phyloP scores from a whole-genome alignment of 805 yeast genomes.

The Wickerhamiella kurtzmanii region DNA sequence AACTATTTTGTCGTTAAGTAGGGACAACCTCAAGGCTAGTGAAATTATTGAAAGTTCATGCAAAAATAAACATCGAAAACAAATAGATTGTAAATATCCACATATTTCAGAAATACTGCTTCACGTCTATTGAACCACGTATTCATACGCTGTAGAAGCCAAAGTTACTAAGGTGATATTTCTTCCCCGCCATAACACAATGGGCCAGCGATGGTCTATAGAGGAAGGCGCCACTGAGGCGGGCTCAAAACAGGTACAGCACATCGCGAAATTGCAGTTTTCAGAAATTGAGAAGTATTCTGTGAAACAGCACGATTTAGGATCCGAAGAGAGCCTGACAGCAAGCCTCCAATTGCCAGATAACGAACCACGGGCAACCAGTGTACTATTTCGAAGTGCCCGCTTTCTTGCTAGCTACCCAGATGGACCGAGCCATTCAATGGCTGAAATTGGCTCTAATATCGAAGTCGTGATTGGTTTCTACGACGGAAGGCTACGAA shows the following conservation, averaged over 20 bases:
- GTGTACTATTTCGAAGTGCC: not conserved
- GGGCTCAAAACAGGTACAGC: not conserved
- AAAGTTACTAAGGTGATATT: not conserved
- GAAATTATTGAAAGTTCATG: no score
- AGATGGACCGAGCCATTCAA: not conserved
- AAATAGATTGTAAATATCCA: no score
- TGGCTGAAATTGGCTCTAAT: not conserved
- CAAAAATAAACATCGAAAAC: no score
- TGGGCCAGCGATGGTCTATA: not conserved
- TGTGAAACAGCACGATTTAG: not conserved
- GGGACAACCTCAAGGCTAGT: no score
- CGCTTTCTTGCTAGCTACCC: not conserved
- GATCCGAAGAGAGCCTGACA: not conserved
- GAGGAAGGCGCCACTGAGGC: not conserved
- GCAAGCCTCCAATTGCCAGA: not conserved
- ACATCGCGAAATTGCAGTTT: not conserved
- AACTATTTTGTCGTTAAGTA: no score
- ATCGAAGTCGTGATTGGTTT: slow-evolving; percentile 8
- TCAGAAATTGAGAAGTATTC: not conserved
- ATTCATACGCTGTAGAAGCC: no score
- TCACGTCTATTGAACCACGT: no score
- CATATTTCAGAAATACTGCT: no score
- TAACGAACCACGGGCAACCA: not conserved
- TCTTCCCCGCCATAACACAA: not conserved
- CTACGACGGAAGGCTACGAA: slow-evolving; percentile 12